A percentile compares a stretch with the other conserved stretches of the same genome.
Evolutionary conservation across 148 eudicot genomes (phyloP).

Genomic region (Oxyria digyna): DNA sequence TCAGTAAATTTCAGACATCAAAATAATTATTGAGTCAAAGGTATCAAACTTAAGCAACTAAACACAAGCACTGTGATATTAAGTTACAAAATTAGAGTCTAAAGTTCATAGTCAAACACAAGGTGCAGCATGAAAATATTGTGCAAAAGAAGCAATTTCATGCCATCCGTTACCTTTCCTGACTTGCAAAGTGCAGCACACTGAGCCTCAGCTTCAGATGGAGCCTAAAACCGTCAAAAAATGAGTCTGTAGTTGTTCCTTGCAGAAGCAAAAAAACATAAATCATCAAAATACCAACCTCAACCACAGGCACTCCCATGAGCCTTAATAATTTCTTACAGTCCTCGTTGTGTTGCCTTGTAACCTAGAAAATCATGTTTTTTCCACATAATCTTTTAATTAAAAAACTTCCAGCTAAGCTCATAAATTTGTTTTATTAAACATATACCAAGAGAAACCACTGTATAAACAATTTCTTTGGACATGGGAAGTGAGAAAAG

Average conservation of each 20-base stretch:
- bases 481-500: not conserved
- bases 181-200: constrained; percentile 94
- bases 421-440: not conserved
- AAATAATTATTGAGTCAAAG: not conserved
- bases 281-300: constrained; percentile 34
- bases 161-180: constrained; percentile 44
- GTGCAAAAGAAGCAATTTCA: not conserved
- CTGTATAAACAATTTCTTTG: not conserved
- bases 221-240: constrained; percentile 44
- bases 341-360: constrained; percentile 92
- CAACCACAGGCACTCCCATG: constrained; percentile 97
- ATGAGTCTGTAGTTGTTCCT: constrained; percentile 10
- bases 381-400: not conserved
- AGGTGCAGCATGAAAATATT: not conserved
- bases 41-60: not conserved
- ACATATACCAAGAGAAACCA: not conserved
- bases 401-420: not conserved
- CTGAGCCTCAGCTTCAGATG: constrained; percentile 95
- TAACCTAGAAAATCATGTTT: constrained; percentile 37
- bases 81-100: not conserved
- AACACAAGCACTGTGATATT: not conserved
- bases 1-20: not conserved
- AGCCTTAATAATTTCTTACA: constrained; percentile 79
- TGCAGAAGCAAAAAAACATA: not conserved
- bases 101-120: not conserved